Evolutionary conservation across 2,329 filamentous ascomycete genomes (phyloP).

Genomic region (Aspergillus ibericus): DNA sequence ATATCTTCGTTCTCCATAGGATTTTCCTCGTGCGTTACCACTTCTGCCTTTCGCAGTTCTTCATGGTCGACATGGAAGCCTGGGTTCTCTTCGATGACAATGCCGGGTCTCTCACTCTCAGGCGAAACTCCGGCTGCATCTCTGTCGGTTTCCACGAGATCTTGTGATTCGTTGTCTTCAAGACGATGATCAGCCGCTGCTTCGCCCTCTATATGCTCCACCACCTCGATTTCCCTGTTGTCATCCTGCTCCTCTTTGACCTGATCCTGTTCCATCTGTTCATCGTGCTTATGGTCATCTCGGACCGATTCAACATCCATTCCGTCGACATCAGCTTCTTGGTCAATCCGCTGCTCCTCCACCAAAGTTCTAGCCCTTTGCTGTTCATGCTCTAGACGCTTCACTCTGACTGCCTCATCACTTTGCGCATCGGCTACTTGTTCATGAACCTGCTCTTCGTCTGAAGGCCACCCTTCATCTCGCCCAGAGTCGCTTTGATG

Average conservation of each 20-base stretch:
- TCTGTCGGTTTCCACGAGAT: neutral
- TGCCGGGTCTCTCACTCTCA: neutral
- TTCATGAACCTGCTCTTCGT: neutral
- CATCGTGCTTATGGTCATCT: neutral
- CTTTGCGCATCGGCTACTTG: neutral
- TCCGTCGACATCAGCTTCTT: neutral
- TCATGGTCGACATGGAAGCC: neutral
- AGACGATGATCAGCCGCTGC: neutral
- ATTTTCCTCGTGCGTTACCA: slow-evolving; percentile 10
- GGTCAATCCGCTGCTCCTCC: neutral
- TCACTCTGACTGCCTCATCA: neutral
- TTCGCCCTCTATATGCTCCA: neutral
- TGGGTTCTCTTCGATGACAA: neutral
- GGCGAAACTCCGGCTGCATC: neutral
- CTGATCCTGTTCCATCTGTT: neutral
- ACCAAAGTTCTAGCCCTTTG: neutral
- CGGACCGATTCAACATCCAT: neutral
- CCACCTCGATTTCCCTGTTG: neutral
- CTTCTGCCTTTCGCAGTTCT: neutral
- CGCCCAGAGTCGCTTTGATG: neutral
- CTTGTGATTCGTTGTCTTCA: neutral
- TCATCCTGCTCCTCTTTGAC: neutral
- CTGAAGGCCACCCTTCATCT: neutral
- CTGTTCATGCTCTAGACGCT: neutral
- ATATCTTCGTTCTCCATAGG: slow-evolving; percentile 19